Percentiles rank a stretch among this genome's conserved stretches.
Evolutionary conservation across 345 rosid genomes (phyloP).

Genomic region (Citropsis articulata): DNA sequence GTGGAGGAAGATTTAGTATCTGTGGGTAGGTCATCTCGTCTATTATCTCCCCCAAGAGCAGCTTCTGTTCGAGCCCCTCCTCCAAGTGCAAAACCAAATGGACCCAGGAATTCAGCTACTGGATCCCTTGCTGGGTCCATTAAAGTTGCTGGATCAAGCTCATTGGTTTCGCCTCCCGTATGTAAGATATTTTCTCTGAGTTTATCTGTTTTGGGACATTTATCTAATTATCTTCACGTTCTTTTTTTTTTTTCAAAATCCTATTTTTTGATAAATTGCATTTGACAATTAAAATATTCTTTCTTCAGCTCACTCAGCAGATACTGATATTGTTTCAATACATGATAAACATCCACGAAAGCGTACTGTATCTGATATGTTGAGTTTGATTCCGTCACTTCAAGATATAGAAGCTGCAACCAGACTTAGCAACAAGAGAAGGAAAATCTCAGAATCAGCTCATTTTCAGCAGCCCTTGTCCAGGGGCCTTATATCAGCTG

Average conservation of each 20-base stretch:
- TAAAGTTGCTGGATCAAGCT: constrained; percentile 38
- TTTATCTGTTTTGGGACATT: constrained; percentile 11
- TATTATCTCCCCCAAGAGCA: constrained; percentile 60
- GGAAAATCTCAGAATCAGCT: constrained; percentile 41
- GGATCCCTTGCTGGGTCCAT: constrained; percentile 42
- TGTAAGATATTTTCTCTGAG: constrained; percentile 62
- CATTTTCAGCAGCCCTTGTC: constrained; percentile 41
- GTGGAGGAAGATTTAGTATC: constrained; percentile 53
- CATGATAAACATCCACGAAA: constrained; percentile 54
- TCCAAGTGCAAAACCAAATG: constrained; percentile 46
- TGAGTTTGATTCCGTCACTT: constrained; percentile 79
- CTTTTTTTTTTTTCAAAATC: neutral
- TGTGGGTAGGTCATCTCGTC: constrained; percentile 40
- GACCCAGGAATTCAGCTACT: constrained; percentile 37
- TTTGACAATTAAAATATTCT: constrained; percentile 28
- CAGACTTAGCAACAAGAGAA: constrained; percentile 46
- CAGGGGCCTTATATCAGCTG: constrained; percentile 36
- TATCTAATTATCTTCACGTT: constrained; percentile 10
- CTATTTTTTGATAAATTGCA: neutral
- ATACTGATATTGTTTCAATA: constrained; percentile 39
- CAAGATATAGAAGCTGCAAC: constrained; percentile 43
- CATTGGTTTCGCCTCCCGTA: constrained; percentile 59
- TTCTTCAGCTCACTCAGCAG: constrained; percentile 58
- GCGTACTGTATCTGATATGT: constrained; percentile 64
- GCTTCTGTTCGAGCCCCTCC: constrained; percentile 40